phyloP scores from a whole-genome alignment of 23 red algal genomes.

The Cyanidiococcus yangmingshanensis region DNA sequence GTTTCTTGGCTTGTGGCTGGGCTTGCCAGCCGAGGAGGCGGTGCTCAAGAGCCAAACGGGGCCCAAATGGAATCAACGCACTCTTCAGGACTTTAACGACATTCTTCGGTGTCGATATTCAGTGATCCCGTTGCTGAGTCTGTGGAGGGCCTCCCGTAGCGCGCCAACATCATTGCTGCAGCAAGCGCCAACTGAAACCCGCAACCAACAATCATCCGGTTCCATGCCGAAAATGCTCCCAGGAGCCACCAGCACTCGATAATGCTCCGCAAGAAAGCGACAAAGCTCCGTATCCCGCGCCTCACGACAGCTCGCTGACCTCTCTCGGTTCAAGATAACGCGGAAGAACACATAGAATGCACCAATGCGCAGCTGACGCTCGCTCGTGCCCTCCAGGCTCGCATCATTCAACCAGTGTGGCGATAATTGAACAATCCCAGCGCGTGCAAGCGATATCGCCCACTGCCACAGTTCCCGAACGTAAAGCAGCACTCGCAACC shows the following conservation, averaged over 20 bases:
- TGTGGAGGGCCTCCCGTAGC: not conserved
- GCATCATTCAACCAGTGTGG: not conserved
- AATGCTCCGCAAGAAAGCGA: not conserved
- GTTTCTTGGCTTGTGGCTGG: too few relatives aligned
- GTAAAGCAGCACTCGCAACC: not conserved
- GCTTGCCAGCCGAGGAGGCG: too few relatives aligned
- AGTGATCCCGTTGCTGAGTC: not conserved
- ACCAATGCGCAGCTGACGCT: not conserved
- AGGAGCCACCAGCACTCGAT: not conserved
- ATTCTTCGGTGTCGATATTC: not conserved
- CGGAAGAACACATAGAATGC: not conserved
- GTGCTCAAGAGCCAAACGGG: too few relatives aligned
- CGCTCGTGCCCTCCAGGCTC: not conserved
- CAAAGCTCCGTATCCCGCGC: not conserved
- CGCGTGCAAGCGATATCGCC: not conserved
- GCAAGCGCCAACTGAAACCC: not conserved
- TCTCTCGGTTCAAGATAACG: not conserved
- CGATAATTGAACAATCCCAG: not conserved
- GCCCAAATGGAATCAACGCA: too few relatives aligned
- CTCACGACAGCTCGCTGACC: not conserved
- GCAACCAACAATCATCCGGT: not conserved
- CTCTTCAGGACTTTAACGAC: not conserved
- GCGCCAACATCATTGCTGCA: not conserved
- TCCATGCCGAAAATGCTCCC: not conserved
- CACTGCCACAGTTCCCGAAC: not conserved